A percentile compares a stretch with the other conserved stretches of the same genome.
These are phyloP conservation scores for Patellaria atrata DNA, from an alignment of 495 filamentous ascomycete genomes.

Conservation along the genomic window DNA sequence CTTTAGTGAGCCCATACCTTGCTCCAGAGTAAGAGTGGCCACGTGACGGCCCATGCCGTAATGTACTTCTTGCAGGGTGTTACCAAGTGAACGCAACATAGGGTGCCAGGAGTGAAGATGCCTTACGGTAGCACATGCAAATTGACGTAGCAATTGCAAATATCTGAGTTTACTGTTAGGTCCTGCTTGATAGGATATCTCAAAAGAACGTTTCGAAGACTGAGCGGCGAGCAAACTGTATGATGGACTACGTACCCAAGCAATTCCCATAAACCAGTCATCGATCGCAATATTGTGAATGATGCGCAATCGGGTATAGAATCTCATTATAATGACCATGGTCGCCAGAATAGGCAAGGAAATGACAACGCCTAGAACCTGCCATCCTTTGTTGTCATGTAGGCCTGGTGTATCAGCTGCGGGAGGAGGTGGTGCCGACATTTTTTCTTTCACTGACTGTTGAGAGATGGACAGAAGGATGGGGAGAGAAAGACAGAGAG, in stretches of 20 bases:
- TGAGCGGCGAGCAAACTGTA: no score
- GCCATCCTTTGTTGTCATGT: conserved; percentile 8
- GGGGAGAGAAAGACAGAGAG: no score
- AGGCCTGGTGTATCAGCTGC: no score
- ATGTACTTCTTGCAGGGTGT: conserved; percentile 3
- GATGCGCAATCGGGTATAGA: conserved; percentile 4
- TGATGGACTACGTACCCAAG: conserved; percentile 7
- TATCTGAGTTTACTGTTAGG: conserved; percentile 1
- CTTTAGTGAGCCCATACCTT: conserved; percentile 10
- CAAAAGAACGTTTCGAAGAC: no score
- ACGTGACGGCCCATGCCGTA: conserved; percentile 13
- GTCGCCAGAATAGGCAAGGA: conserved; percentile 6
- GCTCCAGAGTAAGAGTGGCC: conserved; percentile 3
- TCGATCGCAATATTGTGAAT: conserved; percentile 8
- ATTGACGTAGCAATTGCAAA: conserved; percentile 11
- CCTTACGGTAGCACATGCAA: conserved; percentile 9
- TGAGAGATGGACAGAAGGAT: no score
- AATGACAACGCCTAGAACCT: conserved; percentile 9
- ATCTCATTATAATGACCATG: conserved; percentile 2
- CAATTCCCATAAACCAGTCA: conserved; percentile 7
- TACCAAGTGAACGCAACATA: neutral
- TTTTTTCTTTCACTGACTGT: no score
- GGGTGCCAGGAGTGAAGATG: neutral
- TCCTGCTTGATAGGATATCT: neutral
- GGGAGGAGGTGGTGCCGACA: no score